A percentile compares a stretch with the other conserved stretches of the same genome.
Conservation (phyloP, 1,284 basidiomycete genomes). For the Leccinum solheimii region DNA sequence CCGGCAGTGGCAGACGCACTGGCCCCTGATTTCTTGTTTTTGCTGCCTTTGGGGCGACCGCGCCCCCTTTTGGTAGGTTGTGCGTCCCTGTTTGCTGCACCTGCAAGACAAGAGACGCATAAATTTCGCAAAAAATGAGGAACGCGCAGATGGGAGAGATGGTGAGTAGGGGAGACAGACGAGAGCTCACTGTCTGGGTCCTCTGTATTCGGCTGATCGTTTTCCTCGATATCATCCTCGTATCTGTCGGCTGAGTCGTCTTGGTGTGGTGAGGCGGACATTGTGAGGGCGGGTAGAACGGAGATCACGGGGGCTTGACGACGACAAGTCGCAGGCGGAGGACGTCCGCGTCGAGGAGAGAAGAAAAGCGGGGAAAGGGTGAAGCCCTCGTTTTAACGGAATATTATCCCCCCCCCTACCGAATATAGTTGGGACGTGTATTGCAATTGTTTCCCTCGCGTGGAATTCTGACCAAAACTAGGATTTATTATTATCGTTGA, state of each 20-base stretch:
- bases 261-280: slow-evolving; percentile 47
- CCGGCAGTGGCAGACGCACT: slow-evolving; percentile 37
- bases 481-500: slow-evolving; percentile 61
- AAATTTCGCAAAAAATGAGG: slow-evolving; percentile 21
- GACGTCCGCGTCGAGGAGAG: slow-evolving; percentile 41
- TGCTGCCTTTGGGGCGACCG: slow-evolving; percentile 78
- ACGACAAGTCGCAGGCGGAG: slow-evolving; percentile 21
- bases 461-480: slow-evolving; percentile 52
- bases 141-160: slow-evolving; percentile 8
- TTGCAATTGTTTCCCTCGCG: slow-evolving; percentile 56
- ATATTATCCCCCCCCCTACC: slow-evolving; percentile 52
- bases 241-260: slow-evolving; percentile 43
- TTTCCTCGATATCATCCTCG: slow-evolving; percentile 47
- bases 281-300: slow-evolving; percentile 29
- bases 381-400: slow-evolving; percentile 72
- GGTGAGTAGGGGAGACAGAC: slow-evolving; percentile 7
- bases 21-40: slow-evolving; percentile 68
- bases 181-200: slow-evolving; percentile 38
- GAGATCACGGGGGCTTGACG: slow-evolving; percentile 32
- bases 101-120: slow-evolving; percentile 18
- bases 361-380: slow-evolving; percentile 61
- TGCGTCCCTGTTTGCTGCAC: slow-evolving; percentile 33
- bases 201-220: slow-evolving; percentile 33
- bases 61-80: slow-evolving; percentile 62
- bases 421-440: slow-evolving; percentile 63